These are phyloP conservation scores for Backusella australiensis DNA, from an alignment of 192 early-diverging fungal species.

Conservation along the genomic window DNA sequence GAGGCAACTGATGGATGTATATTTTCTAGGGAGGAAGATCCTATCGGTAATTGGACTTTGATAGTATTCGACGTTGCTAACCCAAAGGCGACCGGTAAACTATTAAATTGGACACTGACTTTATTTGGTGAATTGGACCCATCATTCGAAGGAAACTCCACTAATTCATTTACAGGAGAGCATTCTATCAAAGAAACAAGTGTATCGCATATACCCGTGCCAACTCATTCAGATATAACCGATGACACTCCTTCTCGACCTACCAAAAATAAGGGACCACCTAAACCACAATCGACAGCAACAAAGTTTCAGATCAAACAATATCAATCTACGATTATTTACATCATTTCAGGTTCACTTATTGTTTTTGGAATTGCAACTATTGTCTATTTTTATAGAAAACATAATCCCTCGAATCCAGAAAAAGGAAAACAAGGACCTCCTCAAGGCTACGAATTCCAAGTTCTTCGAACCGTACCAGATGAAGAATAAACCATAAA, in stretches of 20 bases:
- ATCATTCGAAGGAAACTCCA: background rate
- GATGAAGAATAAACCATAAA: background rate
- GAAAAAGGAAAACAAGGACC: background rate
- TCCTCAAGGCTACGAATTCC: constrained; percentile 24
- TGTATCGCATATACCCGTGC: background rate
- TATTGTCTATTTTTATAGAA: constrained; percentile 6
- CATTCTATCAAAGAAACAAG: background rate
- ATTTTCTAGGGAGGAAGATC: constrained; percentile 60
- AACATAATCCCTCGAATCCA: background rate
- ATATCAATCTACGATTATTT: constrained; percentile 4
- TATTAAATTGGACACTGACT: constrained; percentile 63
- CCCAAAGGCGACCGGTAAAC: constrained; percentile 47
- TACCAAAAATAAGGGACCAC: background rate
- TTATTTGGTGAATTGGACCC: constrained; percentile 40
- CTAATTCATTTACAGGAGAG: background rate
- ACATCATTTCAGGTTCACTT: constrained; percentile 14
- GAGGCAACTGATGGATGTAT: background rate
- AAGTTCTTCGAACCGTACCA: background rate
- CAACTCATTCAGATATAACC: background rate
- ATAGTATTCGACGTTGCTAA: constrained; percentile 59
- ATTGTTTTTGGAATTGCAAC: constrained; percentile 14
- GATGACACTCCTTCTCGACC: constrained; percentile 12
- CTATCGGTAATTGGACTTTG: constrained; percentile 78
- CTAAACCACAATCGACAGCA: background rate
- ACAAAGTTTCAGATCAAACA: background rate